These are phyloP conservation scores for Sideroxylon spinosum DNA, from an alignment of 179 eudicot genomes.

Conservation along the genomic window DNA sequence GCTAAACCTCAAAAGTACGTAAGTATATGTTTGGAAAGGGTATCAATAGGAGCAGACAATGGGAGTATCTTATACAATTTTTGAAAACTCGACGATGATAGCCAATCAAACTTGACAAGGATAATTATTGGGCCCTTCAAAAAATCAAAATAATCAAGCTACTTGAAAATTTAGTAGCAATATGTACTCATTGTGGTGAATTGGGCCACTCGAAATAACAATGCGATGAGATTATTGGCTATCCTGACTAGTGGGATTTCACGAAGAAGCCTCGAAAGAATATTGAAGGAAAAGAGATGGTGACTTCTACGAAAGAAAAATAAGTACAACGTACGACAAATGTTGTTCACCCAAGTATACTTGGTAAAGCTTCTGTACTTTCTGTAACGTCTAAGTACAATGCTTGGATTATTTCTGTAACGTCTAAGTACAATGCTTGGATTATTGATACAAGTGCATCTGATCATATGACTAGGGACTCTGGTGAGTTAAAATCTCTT, in stretches of 20 bases:
- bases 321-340: neutral
- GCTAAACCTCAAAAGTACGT: neutral
- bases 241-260: neutral
- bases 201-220: neutral
- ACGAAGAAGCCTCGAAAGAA: neutral
- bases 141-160: neutral
- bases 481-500: neutral
- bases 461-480: constrained; percentile 10
- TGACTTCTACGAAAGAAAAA: neutral
- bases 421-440: neutral
- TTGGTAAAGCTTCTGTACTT: neutral
- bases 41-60: neutral
- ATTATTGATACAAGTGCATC: neutral
- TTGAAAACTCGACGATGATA: neutral
- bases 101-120: neutral
- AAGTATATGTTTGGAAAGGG: neutral
- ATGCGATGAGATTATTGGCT: constrained; percentile 9
- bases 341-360: neutral
- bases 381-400: neutral
- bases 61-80: neutral
- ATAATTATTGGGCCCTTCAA: neutral
- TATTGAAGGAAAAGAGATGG: neutral
- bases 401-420: neutral
- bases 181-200: neutral
- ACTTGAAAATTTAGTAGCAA: neutral